Percentiles rank a stretch among this genome's conserved stretches.
Evolutionary conservation across 169 alveolate species (phyloP).

Genomic region (Plasmodium relictum): DNA sequence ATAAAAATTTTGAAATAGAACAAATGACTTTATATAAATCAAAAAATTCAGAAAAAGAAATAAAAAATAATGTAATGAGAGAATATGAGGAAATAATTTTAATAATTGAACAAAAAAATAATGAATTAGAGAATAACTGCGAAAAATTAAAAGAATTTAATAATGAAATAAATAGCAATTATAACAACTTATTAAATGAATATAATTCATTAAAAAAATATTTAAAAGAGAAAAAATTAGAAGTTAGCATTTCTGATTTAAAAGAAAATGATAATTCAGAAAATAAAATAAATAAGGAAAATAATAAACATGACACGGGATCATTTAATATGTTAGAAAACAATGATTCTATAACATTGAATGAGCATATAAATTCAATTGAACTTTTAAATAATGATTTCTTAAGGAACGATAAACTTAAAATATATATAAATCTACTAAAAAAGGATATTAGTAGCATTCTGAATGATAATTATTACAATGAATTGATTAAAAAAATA

Average conservation of each 20-base stretch:
- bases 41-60: background rate
- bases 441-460: slow-evolving; percentile 24
- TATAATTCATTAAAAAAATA: slow-evolving; percentile 36
- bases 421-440: slow-evolving; percentile 17
- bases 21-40: background rate
- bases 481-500: slow-evolving; percentile 8
- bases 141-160: slow-evolving; percentile 37
- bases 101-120: slow-evolving; percentile 50
- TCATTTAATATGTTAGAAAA: background rate
- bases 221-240: slow-evolving; percentile 44
- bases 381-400: slow-evolving; percentile 43
- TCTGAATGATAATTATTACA: slow-evolving; percentile 1
- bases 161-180: slow-evolving; percentile 31
- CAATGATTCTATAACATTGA: slow-evolving; percentile 13
- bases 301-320: background rate
- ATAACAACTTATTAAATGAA: slow-evolving; percentile 21
- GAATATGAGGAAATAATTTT: slow-evolving; percentile 59
- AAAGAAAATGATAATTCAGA: slow-evolving; percentile 1
- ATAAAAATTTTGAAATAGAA: background rate
- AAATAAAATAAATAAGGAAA: background rate
- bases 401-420: slow-evolving; percentile 28
- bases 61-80: slow-evolving; percentile 3
- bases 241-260: slow-evolving; percentile 5
- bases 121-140: slow-evolving; percentile 54
- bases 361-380: slow-evolving; percentile 26